These are phyloP conservation scores for Arthromyces matolae DNA, from an alignment of 768 basidiomycete species.

Conservation along the genomic window DNA sequence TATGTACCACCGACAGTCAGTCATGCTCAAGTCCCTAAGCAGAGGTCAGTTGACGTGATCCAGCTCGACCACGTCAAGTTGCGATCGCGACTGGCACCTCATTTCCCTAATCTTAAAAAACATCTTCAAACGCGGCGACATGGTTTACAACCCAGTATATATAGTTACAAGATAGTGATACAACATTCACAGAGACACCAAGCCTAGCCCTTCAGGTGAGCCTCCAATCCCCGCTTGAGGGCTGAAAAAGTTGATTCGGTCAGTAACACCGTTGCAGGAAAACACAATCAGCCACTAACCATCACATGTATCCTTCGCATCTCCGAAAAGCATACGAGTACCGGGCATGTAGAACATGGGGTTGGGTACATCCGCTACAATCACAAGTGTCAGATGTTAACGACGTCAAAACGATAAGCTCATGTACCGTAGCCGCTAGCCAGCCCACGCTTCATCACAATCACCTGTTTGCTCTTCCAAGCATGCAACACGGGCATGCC, in stretches of 20 bases:
- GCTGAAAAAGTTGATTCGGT: slow-evolving; percentile 6
- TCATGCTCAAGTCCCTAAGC: too few species aligned
- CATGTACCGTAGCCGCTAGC: slow-evolving; percentile 77
- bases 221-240: slow-evolving; percentile 16
- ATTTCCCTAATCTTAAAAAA: too few species aligned
- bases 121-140: too few species aligned
- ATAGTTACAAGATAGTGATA: neutral
- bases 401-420: neutral
- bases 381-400: neutral
- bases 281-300: slow-evolving; percentile 36
- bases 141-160: neutral
- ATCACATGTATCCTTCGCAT: slow-evolving; percentile 88
- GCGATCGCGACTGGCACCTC: too few species aligned
- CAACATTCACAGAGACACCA: neutral
- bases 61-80: too few species aligned
- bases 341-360: slow-evolving; percentile 93
- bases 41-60: too few species aligned
- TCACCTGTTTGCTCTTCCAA: slow-evolving; percentile 90
- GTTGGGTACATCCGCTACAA: slow-evolving; percentile 81
- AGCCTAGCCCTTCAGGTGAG: slow-evolving; percentile 11
- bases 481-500: slow-evolving; percentile 92
- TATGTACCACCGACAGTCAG: too few species aligned
- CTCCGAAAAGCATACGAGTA: slow-evolving; percentile 89
- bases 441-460: slow-evolving; percentile 92
- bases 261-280: neutral